Evolutionary conservation across 257 asterid genomes (phyloP).

Genomic region (Forsythia suspensa): DNA sequence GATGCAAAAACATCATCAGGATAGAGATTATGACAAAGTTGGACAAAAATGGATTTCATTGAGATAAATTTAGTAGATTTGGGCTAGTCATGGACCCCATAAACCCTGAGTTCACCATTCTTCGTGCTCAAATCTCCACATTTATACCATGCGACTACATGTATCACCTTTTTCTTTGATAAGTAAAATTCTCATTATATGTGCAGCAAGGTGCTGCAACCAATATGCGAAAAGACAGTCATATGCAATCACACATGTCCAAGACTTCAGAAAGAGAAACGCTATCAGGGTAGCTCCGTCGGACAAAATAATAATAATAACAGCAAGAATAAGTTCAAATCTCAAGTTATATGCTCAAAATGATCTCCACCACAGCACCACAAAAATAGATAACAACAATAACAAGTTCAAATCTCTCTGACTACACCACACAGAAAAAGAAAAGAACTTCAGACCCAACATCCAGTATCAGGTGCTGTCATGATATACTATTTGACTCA

Average conservation of each 20-base stretch:
- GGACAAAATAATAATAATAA: neutral
- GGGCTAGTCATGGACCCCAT: neutral
- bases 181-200: neutral
- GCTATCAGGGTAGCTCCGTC: too few relatives aligned
- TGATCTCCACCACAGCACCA: neutral
- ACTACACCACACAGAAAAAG: neutral
- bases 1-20: neutral
- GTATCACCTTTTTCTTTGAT: neutral
- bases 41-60: neutral
- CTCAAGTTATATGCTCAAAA: neutral
- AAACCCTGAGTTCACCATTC: neutral
- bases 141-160: neutral
- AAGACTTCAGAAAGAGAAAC: neutral
- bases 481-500: neutral
- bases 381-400: neutral
- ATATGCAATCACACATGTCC: neutral
- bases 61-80: neutral
- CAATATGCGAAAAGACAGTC: neutral
- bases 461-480: neutral
- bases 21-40: neutral
- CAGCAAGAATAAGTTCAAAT: neutral
- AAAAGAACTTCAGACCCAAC: neutral
- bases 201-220: neutral
- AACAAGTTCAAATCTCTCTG: neutral
- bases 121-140: neutral